Conservation (phyloP, 106 monocot genomes). For the Dendrobium officinale region DNA sequence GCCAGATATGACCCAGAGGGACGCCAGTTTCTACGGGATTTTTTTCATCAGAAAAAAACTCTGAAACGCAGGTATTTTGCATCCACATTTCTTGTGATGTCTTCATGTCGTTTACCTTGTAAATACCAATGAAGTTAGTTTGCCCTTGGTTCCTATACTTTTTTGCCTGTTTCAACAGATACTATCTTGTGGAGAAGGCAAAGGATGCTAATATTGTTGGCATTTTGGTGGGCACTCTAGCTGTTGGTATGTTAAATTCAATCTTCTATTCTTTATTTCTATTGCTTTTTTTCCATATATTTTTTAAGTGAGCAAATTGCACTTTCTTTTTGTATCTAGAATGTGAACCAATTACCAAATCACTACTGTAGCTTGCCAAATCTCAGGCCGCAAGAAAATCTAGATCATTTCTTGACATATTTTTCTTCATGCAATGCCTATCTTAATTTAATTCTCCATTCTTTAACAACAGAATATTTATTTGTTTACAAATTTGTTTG, state of each 20-base stretch:
- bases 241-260: conserved; percentile 60
- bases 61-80: conserved; percentile 76
- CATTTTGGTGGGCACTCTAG: conserved; percentile 91
- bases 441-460: neutral
- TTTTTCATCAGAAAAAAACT: conserved; percentile 53
- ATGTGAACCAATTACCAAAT: neutral
- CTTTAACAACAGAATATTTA: neutral
- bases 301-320: neutral
- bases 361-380: neutral
- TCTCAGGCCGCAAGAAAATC: neutral
- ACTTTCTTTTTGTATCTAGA: neutral
- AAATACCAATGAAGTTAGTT: neutral
- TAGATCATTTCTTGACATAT: neutral
- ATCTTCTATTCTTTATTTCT: neutral
- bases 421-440: neutral
- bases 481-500: neutral
- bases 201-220: conserved; percentile 99
- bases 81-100: neutral
- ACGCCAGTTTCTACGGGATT: conserved; percentile 39
- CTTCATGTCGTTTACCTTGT: neutral
- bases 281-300: neutral
- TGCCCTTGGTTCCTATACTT: neutral
- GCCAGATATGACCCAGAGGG: conserved; percentile 75
- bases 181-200: conserved; percentile 99
- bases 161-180: conserved; percentile 33